Evolutionary conservation across 2,329 filamentous ascomycete genomes (phyloP), one percentile per base, ranked within the genome.

Genomic region (Aureobasidium namibiae): DNA sequence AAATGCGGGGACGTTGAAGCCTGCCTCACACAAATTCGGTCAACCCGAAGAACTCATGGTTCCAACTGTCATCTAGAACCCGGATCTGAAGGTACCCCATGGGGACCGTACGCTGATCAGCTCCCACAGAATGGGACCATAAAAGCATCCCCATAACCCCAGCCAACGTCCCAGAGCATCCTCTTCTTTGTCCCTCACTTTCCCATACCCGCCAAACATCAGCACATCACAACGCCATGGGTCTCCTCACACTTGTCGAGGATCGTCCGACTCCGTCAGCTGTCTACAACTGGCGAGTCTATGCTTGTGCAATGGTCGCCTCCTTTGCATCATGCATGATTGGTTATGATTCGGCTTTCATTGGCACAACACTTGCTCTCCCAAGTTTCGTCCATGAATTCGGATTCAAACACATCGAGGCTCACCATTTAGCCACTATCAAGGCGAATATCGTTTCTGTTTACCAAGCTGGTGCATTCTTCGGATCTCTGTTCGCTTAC

Each of bases 401-500:
- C 70, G 66, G 76, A 14, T 86, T 91, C 65, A 74, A 70, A 2
- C 67, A 72, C 2, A 81, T 85, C 73, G 72, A 69, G 4, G 57
- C 69, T 0, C 59, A 66, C 3, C 68, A 81, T n/a, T 74, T 84
- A 26, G 80, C 84, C 31, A 72, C 88, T 4, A 75, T 88, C 49
- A 85, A 84, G 67, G 78, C 85, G 66, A 92, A 92, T 70, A 90
- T 92, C 62, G 88, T 91, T 54, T 90, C 86, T 26, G 82, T 87
- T 57, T 92, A 90, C 74, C 89, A 92, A 72, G 89, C 89, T 10
- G 89, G 89, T 61, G 88, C 88, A 61, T 92, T 94, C 75, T 92
- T 92, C 65, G 89, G 89, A 53, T 83, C 85, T n/a, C 74, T 90
- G 41, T 80, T 82, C 61, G 87, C 84, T 60, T 91, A 88, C 65